Evolutionary conservation across 225 moss, liverwort and hornwort species (phyloP).

Genomic region (Pseudisothecium myosuroides): DNA sequence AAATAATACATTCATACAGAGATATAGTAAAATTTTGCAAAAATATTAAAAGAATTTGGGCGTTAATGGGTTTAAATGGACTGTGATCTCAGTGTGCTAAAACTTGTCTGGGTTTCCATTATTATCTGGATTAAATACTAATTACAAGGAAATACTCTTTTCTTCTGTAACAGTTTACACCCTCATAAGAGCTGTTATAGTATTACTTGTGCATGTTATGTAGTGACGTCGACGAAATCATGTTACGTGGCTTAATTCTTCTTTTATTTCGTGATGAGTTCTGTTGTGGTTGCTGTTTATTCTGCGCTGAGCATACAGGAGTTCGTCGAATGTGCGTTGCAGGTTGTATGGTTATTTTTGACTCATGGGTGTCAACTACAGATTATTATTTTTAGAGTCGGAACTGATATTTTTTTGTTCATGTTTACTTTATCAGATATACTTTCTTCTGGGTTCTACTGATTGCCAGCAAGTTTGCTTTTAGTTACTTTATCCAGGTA

Average conservation of each 20-base stretch:
- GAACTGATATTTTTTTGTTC: not conserved
- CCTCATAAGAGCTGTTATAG: not conserved
- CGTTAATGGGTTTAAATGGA: not conserved
- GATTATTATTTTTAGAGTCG: not conserved
- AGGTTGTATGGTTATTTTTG: not conserved
- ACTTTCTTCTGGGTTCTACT: constrained; percentile 79
- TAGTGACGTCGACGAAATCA: not conserved
- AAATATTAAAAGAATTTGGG: not conserved
- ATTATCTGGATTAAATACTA: not conserved
- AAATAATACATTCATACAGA: not conserved
- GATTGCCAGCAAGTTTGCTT: constrained; percentile 69
- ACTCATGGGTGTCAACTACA: not conserved
- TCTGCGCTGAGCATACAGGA: not conserved
- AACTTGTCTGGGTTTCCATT: not conserved
- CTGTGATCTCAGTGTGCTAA: not conserved
- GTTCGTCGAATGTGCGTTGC: not conserved
- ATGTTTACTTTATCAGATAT: constrained; percentile 36
- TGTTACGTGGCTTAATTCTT: not conserved
- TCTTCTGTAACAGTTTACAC: not conserved
- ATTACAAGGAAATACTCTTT: not conserved
- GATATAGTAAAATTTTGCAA: not conserved
- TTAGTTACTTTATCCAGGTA: constrained; percentile 67
- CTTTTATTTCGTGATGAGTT: not conserved
- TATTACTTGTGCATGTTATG: not conserved
- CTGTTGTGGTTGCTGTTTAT: not conserved